These are phyloP conservation scores for Wickerhamomyces tratensis DNA, from an alignment of 805 yeast genomes.

Conservation along the genomic window DNA sequence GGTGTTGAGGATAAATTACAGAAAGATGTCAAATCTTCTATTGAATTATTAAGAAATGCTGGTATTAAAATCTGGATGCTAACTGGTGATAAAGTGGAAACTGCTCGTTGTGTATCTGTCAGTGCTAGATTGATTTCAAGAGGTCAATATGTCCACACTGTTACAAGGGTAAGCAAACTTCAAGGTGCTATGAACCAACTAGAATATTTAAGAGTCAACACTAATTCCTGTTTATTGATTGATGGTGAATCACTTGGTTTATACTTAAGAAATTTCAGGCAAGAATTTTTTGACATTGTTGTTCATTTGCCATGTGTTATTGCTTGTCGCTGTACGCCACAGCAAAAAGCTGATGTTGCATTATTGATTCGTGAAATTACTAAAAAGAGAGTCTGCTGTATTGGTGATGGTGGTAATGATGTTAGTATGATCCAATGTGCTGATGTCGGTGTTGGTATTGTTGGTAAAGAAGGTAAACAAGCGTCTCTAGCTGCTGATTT, in stretches of 20 bases:
- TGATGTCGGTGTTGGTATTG: slow-evolving; percentile 98
- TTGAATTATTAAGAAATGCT: slow-evolving; percentile 89
- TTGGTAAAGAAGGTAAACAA: slow-evolving; percentile 97
- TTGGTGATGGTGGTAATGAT: slow-evolving; percentile 99
- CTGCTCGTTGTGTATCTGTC: slow-evolving; percentile 96
- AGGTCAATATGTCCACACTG: slow-evolving; percentile 87
- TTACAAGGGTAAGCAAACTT: slow-evolving; percentile 51
- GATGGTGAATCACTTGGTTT: slow-evolving; percentile 88
- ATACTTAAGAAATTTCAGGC: slow-evolving; percentile 50
- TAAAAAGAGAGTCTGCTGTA: slow-evolving; percentile 88
- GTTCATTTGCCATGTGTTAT: slow-evolving; percentile 85
- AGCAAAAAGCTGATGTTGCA: slow-evolving; percentile 96
- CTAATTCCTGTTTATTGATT: slow-evolving; percentile 60
- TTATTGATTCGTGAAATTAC: slow-evolving; percentile 66
- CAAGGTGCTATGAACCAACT: slow-evolving; percentile 64
- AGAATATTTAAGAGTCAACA: slow-evolving; percentile 60
- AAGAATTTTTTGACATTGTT: slow-evolving; percentile 72
- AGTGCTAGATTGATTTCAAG: slow-evolving; percentile 87
- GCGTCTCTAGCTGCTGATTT: slow-evolving; percentile 97
- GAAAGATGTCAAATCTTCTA: slow-evolving; percentile 80
- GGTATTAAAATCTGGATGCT: slow-evolving; percentile 98
- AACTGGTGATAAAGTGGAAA: slow-evolving; percentile 98
- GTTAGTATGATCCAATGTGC: slow-evolving; percentile 99
- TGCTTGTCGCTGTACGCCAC: slow-evolving; percentile 98
- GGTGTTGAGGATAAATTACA: slow-evolving; percentile 98